Percentiles rank a stretch among this genome's conserved stretches.
phyloP scores from a whole-genome alignment of 1,139 yeast genomes.

The Pichia kudriavzevii region DNA sequence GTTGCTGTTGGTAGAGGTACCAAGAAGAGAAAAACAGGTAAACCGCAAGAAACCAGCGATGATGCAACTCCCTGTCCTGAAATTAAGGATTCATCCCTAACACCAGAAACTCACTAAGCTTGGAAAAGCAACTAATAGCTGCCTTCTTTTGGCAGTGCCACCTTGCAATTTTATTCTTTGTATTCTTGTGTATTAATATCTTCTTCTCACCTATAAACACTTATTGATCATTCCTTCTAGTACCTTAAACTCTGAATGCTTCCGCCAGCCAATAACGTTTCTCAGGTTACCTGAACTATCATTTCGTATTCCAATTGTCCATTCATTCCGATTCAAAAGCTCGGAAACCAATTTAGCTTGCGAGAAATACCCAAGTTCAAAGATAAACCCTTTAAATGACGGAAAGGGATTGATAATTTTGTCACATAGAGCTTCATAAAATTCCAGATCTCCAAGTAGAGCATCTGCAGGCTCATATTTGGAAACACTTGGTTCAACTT shows the following conservation, averaged over 20 bases:
- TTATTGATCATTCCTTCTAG: conserved; percentile 17
- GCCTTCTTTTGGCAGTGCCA: no score
- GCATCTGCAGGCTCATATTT: conserved; percentile 73
- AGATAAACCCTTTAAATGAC: conserved; percentile 24
- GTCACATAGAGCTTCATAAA: conserved; percentile 50
- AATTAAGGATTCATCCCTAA: no score
- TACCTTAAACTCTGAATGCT: conserved; percentile 4
- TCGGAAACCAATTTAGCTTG: conserved; percentile 21
- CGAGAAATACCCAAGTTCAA: conserved; percentile 27
- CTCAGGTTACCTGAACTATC: conserved; percentile 24
- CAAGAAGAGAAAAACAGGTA: conserved; percentile 25
- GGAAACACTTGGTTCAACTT: conserved; percentile 46
- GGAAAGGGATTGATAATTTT: conserved; percentile 35
- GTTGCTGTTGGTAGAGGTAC: conserved; percentile 51
- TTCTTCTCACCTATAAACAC: conserved; percentile 6
- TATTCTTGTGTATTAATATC: no score
- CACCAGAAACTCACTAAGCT: no score
- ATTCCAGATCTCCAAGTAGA: conserved; percentile 65
- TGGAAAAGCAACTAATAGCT: no score
- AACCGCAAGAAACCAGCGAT: conserved; percentile 4
- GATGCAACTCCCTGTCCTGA: background rate
- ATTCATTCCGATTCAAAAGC: conserved; percentile 9
- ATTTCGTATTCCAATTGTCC: conserved; percentile 24
- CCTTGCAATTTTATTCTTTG: no score
- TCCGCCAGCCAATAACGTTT: conserved; percentile 35